These are phyloP conservation scores for Pichia norvegensis DNA, from an alignment of 1,139 yeast genomes.

Conservation along the genomic window DNA sequence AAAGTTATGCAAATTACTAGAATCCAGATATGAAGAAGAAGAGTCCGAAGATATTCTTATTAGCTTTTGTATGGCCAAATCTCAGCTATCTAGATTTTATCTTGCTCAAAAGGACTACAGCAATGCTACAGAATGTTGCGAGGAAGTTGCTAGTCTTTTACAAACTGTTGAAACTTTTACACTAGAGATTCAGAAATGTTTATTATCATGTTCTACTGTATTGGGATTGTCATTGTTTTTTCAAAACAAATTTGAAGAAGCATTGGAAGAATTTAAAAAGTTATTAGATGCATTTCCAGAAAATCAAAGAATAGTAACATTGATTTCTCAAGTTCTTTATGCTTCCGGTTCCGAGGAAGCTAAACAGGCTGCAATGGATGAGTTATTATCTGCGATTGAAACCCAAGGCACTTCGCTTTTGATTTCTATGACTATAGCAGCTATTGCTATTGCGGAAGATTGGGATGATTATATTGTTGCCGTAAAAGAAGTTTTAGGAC, in stretches of 20 bases:
- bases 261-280: constrained; percentile 58
- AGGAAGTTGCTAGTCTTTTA: constrained; percentile 46
- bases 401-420: constrained; percentile 56
- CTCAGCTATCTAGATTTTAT: constrained; percentile 63
- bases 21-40: constrained; percentile 50
- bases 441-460: constrained; percentile 62
- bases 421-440: constrained; percentile 69
- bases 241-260: constrained; percentile 48
- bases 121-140: constrained; percentile 54
- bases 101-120: constrained; percentile 53
- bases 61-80: constrained; percentile 51
- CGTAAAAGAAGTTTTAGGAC: constrained; percentile 56
- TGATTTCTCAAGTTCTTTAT: constrained; percentile 73
- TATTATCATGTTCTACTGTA: constrained; percentile 58
- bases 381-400: constrained; percentile 55
- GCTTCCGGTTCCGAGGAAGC: constrained; percentile 68
- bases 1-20: constrained; percentile 44
- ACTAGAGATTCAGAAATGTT: constrained; percentile 26
- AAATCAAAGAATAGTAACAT: constrained; percentile 54
- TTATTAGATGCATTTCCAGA: constrained; percentile 51
- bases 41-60: constrained; percentile 30
- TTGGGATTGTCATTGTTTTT: constrained; percentile 67
- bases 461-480: constrained; percentile 55
- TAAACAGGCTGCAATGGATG: constrained; percentile 73
- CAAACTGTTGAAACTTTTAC: constrained; percentile 35